A percentile compares a stretch with the other conserved stretches of the same genome.
Conservation (phyloP, 2,329 filamentous ascomycete genomes). For the Aureobasidium sp. region DNA sequence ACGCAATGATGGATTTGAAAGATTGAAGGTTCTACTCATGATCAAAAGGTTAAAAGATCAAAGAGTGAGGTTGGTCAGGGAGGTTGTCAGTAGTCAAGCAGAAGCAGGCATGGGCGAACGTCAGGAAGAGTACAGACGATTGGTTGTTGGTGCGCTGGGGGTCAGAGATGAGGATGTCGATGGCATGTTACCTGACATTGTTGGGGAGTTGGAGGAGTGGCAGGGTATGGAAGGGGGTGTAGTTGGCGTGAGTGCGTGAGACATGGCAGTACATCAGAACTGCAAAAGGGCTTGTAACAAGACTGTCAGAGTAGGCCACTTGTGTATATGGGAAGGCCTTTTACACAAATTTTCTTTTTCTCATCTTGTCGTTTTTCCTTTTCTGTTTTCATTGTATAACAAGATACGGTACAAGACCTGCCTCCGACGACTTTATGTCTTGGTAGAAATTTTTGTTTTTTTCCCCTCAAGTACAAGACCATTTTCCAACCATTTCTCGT, state of each 20-base stretch:
- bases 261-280: no score
- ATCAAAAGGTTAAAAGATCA: slow-evolving; percentile 52
- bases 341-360: no score
- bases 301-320: no score
- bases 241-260: background rate
- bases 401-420: no score
- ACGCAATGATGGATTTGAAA: slow-evolving; percentile 45
- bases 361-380: no score
- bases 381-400: no score
- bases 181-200: slow-evolving; percentile 47
- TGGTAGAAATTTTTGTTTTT: no score
- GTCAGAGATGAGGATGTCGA: slow-evolving; percentile 64
- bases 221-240: slow-evolving; percentile 10
- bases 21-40: slow-evolving; percentile 52
- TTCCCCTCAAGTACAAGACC: no score
- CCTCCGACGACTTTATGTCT: no score
- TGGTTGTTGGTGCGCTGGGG: slow-evolving; percentile 62
- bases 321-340: no score
- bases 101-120: slow-evolving; percentile 65
- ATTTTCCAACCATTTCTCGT: no score
- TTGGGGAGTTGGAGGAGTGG: slow-evolving; percentile 41
- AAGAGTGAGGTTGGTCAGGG: slow-evolving; percentile 55
- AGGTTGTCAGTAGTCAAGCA: slow-evolving; percentile 62
- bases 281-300: no score
- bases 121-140: slow-evolving; percentile 64